phyloP scores from a whole-genome alignment of 441 rosid species.

The Viola pubescens region DNA sequence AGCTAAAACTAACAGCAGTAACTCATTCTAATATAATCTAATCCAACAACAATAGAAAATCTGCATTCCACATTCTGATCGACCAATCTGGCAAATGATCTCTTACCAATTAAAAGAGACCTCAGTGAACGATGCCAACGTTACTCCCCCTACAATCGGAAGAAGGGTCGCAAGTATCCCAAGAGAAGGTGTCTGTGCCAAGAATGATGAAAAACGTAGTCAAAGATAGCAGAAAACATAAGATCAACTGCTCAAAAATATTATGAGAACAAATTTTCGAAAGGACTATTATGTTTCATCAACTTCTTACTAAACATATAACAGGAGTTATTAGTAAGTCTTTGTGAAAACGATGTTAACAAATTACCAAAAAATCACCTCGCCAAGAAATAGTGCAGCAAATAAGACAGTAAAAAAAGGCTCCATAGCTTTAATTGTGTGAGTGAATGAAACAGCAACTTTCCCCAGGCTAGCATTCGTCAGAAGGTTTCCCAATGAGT shows the following conservation, averaged over 20 bases:
- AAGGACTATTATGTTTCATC: no score
- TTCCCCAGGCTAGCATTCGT: constrained; percentile 90
- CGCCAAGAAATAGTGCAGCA: constrained; percentile 74
- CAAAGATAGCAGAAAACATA: not conserved
- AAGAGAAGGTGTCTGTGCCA: constrained; percentile 53
- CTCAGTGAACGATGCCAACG: constrained; percentile 79
- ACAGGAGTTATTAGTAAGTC: not conserved
- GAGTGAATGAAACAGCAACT: constrained; percentile 96
- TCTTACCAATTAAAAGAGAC: constrained; percentile 83
- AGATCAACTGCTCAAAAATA: not conserved
- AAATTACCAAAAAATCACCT: constrained; percentile 30
- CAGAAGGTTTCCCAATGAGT: constrained; percentile 75
- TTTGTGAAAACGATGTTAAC: not conserved
- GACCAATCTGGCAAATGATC: not conserved
- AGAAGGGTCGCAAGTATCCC: constrained; percentile 74
- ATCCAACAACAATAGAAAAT: not conserved
- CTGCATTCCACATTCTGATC: not conserved
- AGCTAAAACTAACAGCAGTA: not conserved
- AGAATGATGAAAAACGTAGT: not conserved
- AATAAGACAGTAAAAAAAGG: constrained; percentile 90
- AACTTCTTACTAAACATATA: no score
- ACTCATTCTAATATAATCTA: no score
- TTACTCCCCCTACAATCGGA: constrained; percentile 94
- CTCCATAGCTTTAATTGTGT: constrained; percentile 94
- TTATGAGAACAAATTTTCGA: no score